phyloP scores from a whole-genome alignment of 2,329 filamentous ascomycete genomes.

The Alternaria arborescens region DNA sequence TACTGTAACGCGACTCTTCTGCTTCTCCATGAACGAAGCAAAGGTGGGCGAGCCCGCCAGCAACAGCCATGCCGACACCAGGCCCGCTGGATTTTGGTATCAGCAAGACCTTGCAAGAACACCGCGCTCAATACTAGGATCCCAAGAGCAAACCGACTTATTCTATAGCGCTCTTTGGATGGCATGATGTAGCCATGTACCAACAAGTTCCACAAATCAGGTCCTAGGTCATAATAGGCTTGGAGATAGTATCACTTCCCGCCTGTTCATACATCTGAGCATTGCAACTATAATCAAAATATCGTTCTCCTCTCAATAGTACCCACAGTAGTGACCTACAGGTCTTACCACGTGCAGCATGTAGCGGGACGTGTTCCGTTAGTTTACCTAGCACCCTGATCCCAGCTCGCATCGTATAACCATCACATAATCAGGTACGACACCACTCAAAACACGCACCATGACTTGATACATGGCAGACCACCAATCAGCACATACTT shows the following conservation, averaged over 20 bases:
- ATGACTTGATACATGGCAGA: neutral
- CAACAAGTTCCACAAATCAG: neutral
- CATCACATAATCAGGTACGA: slow-evolving; percentile 26
- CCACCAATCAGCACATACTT: neutral
- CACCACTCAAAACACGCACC: slow-evolving; percentile 1
- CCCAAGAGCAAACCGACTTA: neutral
- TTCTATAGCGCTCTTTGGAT: neutral
- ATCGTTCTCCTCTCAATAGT: slow-evolving; percentile 13
- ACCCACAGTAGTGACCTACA: neutral
- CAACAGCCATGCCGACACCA: neutral
- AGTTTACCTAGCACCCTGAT: slow-evolving; percentile 10
- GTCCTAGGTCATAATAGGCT: neutral
- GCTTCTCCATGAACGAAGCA: neutral
- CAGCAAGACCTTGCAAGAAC: neutral
- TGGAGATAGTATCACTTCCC: neutral
- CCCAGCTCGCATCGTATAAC: slow-evolving; percentile 3
- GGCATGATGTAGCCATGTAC: neutral
- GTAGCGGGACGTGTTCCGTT: neutral
- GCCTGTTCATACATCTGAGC: neutral
- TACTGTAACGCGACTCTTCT: neutral
- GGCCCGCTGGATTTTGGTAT: neutral
- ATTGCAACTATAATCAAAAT: slow-evolving; percentile 1
- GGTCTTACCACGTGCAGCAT: neutral
- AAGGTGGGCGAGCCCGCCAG: neutral
- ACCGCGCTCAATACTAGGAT: neutral